Base-by-base conservation (phyloP, 352 stramenopile species). In the Phytophthora pistaciae region DNA sequence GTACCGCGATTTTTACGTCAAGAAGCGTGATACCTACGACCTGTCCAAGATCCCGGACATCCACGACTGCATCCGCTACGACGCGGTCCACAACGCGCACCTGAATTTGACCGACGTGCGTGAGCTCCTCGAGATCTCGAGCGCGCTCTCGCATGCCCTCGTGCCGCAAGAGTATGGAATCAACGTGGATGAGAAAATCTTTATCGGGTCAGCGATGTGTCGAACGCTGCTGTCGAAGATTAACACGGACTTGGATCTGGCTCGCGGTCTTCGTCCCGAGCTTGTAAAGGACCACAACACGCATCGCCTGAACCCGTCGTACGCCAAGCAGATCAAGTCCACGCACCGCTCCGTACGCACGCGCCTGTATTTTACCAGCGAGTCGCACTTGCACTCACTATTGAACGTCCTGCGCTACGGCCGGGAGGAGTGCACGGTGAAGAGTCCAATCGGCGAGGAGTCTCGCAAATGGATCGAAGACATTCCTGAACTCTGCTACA, bases 281-380 rank as follows among this genome's bases (percentile, higher is more conserved):
- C 38, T 82, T 21, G 49, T 91, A 3, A 79, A 85, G 46, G 78
- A 95, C 63, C 82, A 84, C 58, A 84, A 90, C 59, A 96, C 88
- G 3, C 88, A 96, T 60, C 90, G 90, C 1, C 60, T 96, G 23
- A 93, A 96, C 46, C 88, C 90, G 60, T 89, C 79, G 16, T 96
- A 95, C 70, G 88, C 84, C 13, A 94, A 93, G 68, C 89, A 92
- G 65, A 85, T 96, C 75, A 96, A 95, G 74, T 99, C 96, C 14
- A 94, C 98, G 64, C 95, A 98, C 52, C 90, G 98, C 36, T 93
- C 96, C 7, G 98, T 99, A 60, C 96, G 98, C 64, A 99, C 98
- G 29, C 92, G 98, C 1, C 84, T 99, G 18, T 99, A 99, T 75
- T 99, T 99, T 74, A 99, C 98, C 18, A 99, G 95, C 29, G 98